phyloP scores from a whole-genome alignment of 73 alveolate genomes.

The Paramecium sexaurelia region DNA sequence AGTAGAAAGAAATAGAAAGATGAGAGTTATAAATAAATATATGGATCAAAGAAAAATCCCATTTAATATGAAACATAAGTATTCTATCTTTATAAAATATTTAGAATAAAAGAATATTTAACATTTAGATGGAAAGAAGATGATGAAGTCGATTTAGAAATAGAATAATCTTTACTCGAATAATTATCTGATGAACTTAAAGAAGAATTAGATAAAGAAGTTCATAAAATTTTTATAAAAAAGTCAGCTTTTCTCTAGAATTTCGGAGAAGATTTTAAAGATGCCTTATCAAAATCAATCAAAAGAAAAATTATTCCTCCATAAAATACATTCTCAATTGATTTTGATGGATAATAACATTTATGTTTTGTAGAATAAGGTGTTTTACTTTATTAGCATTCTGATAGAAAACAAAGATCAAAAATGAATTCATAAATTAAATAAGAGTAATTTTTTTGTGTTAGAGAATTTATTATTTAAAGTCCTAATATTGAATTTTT shows the following conservation, averaged over 20 bases:
- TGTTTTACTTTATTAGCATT: not conserved
- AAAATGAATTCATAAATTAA: constrained; percentile 13
- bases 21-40: constrained; percentile 38
- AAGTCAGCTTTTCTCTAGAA: constrained; percentile 10
- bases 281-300: constrained; percentile 12
- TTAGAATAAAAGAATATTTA: constrained; percentile 40
- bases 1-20: not conserved
- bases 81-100: not conserved
- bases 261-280: not conserved
- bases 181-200: constrained; percentile 35
- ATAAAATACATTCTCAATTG: not conserved
- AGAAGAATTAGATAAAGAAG: constrained; percentile 32
- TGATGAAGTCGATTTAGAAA: constrained; percentile 28
- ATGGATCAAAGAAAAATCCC: constrained; percentile 18
- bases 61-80: not conserved
- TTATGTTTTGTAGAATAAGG: constrained; percentile 35
- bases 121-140: constrained; percentile 49
- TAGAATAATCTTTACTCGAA: not conserved
- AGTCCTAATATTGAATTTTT: not conserved
- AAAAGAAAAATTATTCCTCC: constrained; percentile 47
- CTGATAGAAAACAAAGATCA: not conserved
- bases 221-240: not conserved
- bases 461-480: not conserved
- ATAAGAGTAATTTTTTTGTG: constrained; percentile 22
- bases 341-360: not conserved